These are phyloP conservation scores for Aspergillus cejpii DNA, from an alignment of 2,329 filamentous ascomycete genomes.

Conservation along the genomic window DNA sequence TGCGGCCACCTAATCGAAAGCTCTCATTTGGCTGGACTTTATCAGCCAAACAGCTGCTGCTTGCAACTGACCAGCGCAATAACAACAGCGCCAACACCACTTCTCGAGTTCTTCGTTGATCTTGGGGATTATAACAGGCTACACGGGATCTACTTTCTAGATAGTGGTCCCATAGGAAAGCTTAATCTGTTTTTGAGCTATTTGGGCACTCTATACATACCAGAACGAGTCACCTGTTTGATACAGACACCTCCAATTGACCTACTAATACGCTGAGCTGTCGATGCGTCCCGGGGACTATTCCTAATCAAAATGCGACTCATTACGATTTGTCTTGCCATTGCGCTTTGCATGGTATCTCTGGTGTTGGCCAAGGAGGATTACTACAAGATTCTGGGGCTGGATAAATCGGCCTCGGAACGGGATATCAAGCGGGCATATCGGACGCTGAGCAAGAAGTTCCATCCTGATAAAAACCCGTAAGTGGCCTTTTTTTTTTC, in stretches of 20 bases:
- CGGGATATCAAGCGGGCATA: conserved; percentile 92
- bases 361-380: conserved; percentile 41
- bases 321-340: conserved; percentile 26
- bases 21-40: conserved; percentile 2
- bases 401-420: conserved; percentile 72
- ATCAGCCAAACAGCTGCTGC: background rate
- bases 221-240: too few species aligned
- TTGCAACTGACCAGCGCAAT: conserved; percentile 5
- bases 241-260: background rate
- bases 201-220: too few species aligned
- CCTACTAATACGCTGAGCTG: background rate
- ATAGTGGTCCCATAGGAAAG: too few species aligned
- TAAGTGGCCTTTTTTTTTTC: conserved; percentile 44
- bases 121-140: background rate
- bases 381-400: conserved; percentile 64
- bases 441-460: conserved; percentile 86
- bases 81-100: background rate
- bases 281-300: background rate
- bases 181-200: too few species aligned
- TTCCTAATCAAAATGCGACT: conserved; percentile 29
- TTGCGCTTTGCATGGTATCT: conserved; percentile 35
- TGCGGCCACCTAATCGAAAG: conserved; percentile 23
- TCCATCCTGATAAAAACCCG: conserved; percentile 97
- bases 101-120: conserved; percentile 8
- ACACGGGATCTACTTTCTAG: background rate